Conservation (phyloP, 2,329 filamentous ascomycete genomes). For the Sporothrix schenckii region DNA sequence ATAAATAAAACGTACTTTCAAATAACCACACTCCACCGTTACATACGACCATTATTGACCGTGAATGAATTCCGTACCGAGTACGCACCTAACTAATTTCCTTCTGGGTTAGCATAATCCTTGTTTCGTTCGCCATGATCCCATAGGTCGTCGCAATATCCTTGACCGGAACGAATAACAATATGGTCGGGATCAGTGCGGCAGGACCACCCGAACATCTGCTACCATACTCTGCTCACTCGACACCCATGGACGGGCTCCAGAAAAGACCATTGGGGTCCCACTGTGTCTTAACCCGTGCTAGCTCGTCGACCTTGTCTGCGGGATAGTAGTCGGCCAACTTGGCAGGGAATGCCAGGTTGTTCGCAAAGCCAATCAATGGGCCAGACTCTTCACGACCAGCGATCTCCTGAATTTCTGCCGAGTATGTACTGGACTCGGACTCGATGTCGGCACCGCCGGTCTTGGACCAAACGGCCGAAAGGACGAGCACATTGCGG, state of each 20-base stretch:
- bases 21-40: too few species aligned
- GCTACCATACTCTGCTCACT: not conserved
- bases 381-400: not conserved
- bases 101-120: too few species aligned
- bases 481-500: not conserved
- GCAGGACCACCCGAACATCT: too few species aligned
- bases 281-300: constrained; percentile 12
- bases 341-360: constrained; percentile 20
- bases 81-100: too few species aligned
- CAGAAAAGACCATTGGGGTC: constrained; percentile 23
- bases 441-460: not conserved
- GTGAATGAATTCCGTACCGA: too few species aligned
- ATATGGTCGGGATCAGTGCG: too few species aligned
- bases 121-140: too few species aligned
- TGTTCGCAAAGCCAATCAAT: constrained; percentile 20
- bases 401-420: not conserved
- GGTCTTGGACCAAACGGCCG: not conserved
- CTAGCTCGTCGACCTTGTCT: constrained; percentile 12
- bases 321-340: constrained; percentile 12
- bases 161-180: too few species aligned
- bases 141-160: too few species aligned
- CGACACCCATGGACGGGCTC: constrained; percentile 11
- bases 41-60: too few species aligned
- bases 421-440: not conserved
- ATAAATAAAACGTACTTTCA: too few species aligned